A percentile compares a stretch with the other conserved stretches of the same genome.
Conservation (phyloP, 352 stramenopile genomes). For the Phytophthora melonis region DNA sequence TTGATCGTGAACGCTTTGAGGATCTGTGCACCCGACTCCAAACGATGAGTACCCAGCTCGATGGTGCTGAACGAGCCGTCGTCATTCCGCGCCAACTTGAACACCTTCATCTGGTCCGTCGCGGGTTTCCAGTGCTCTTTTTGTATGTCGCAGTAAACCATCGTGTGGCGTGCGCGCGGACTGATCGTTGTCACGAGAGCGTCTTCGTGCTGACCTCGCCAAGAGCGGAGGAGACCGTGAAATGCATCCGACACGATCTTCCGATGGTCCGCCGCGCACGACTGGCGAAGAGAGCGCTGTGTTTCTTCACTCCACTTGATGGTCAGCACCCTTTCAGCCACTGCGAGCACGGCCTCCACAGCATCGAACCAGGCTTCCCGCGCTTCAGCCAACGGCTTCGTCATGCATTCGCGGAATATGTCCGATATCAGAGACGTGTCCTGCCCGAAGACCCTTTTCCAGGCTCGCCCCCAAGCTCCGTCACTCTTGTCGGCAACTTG, state of each 20-base stretch:
- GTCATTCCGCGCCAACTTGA: conserved; percentile 28
- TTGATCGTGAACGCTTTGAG: conserved; percentile 38
- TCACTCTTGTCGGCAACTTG: conserved; percentile 6
- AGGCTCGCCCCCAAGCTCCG: conserved; percentile 6
- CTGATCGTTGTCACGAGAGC: conserved; percentile 26
- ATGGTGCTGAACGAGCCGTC: conserved; percentile 6
- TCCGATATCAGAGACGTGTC: conserved; percentile 17
- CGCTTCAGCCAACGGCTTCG: conserved; percentile 22
- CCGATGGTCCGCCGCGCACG: conserved; percentile 17
- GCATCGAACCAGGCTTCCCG: conserved; percentile 33
- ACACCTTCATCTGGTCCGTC: conserved; percentile 38
- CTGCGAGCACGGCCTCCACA: conserved; percentile 21
- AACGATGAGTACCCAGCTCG: conserved; percentile 30
- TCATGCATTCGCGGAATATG: conserved; percentile 29
- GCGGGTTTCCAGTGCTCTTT: conserved; percentile 41
- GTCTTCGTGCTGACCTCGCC: conserved; percentile 18
- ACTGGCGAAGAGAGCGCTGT: conserved; percentile 6
- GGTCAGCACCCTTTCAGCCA: conserved; percentile 14
- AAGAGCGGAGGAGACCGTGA: conserved; percentile 10
- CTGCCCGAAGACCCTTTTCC: conserved; percentile 14
- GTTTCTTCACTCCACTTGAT: conserved; percentile 22
- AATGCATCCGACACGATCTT: conserved; percentile 27
- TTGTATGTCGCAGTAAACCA: conserved; percentile 20
- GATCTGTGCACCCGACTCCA: conserved; percentile 22
- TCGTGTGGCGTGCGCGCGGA: background rate